Evolutionary conservation across 371 early-diverging fungal genomes (phyloP), one percentile per base, ranked within the genome.

Genomic region (Chytridiales sp.): DNA sequence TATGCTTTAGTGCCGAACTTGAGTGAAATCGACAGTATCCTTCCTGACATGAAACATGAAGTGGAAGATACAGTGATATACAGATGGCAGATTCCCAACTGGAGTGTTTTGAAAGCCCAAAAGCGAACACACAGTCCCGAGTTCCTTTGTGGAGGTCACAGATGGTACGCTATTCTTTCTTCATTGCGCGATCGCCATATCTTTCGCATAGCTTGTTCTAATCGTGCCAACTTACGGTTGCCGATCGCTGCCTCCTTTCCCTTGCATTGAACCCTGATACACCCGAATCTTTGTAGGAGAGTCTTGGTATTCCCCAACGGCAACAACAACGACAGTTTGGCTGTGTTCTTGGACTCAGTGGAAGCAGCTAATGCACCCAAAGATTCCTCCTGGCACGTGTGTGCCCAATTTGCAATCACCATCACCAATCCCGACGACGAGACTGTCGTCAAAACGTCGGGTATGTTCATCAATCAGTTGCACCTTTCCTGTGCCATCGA

Each of bases 261-360:
- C 4, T 26, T 19, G 17, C 42, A 6, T 19, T 39, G 9, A 15
- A 40, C 40, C 22, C 39, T 58, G 29, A 3, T 34, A 21, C 32
- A 19, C 11, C 9, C 30, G 6, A 21, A 11, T 4, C 24, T 1
- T n/a, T 27, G 13, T 36, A 72, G 93, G 93, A 81, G 88, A 57
- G 78, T 95, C 26, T 75, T 96, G 5, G 69, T 95, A 19, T 96
- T 94, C 73, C 95, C 97, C 32, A 81, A 74, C 41, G 97, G 97
- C 29, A 96, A 96, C 75, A 80, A 83, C 41, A 75, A 70, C 40
- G 89, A 91, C 27, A 62, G 62, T 0, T 69, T 88, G n/a, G 87
- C 95, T 3, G 75, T 87, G 36, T 96, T 92, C 71, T 66, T 94
- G 42, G 93, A 94, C 62, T 85, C 83, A 62, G 80, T 88, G 35